A percentile compares a stretch with the other conserved stretches of the same genome.
Evolutionary conservation across 2,329 filamentous ascomycete species (phyloP).

Genomic region (Xylariaceae sp.): DNA sequence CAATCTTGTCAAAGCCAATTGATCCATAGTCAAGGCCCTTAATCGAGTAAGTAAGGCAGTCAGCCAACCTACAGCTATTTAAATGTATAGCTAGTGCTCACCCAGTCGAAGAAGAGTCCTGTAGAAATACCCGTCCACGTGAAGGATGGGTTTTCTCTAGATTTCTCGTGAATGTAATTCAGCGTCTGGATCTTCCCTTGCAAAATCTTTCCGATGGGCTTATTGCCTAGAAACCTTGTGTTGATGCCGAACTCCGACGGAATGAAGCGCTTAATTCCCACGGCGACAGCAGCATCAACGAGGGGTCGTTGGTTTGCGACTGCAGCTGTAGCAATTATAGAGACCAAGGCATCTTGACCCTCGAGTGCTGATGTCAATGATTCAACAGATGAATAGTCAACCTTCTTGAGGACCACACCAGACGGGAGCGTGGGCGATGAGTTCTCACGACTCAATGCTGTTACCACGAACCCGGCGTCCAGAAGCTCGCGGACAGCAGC

Average conservation of each 20-base stretch:
- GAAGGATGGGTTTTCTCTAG: slow-evolving; percentile 52
- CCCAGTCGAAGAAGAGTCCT: slow-evolving; percentile 68
- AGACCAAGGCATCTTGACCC: slow-evolving; percentile 61
- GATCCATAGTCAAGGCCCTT: slow-evolving; percentile 55
- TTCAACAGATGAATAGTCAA: slow-evolving; percentile 52
- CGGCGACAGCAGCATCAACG: slow-evolving; percentile 60
- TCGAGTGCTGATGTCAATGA: slow-evolving; percentile 54
- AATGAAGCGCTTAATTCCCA: slow-evolving; percentile 62
- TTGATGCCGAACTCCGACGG: slow-evolving; percentile 58
- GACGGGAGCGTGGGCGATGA: slow-evolving; percentile 46
- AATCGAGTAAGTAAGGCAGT: background rate
- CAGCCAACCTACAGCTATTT: background rate
- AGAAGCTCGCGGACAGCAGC: slow-evolving; percentile 38
- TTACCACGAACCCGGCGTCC: slow-evolving; percentile 51
- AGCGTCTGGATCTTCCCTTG: slow-evolving; percentile 42
- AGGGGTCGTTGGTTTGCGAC: slow-evolving; percentile 55
- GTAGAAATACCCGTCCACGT: slow-evolving; percentile 65
- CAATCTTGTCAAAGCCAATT: slow-evolving; percentile 56
- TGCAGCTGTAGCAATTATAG: slow-evolving; percentile 49
- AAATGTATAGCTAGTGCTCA: slow-evolving; percentile 30
- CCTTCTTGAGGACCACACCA: slow-evolving; percentile 49
- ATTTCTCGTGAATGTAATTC: slow-evolving; percentile 58
- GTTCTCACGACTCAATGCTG: slow-evolving; percentile 54
- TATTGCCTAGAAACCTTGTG: slow-evolving; percentile 35
- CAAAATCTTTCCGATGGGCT: slow-evolving; percentile 34